Base-by-base conservation (phyloP, 345 rosid genomes). In the Eucalyptus camaldulensis region DNA sequence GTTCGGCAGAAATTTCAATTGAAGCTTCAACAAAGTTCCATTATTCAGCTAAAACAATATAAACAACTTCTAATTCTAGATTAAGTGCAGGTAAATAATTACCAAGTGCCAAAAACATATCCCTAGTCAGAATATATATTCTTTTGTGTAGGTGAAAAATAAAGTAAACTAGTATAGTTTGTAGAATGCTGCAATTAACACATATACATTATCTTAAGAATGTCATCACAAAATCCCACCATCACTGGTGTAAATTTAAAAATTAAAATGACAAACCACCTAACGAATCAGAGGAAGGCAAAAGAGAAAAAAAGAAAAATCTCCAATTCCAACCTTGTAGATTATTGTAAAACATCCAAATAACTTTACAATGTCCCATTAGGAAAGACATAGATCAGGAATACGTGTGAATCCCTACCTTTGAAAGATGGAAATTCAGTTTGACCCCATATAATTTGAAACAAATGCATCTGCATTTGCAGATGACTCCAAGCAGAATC, bases 381-480 rank as follows among this genome's bases (percentile, higher is more conserved):
- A 53, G 10, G 58, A 53, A 53, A 53, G 58, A 53, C 25, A 53
- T 19, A 53, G 58, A 53, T 53, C 58, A 19, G 5, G 58, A 53
- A 53, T 19, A 19, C 25, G 8, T 76, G 1, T 37, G 83, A 76
- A 91, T 12, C 88, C 89, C 49, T 96, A 96, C 99, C 98, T 98
- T 90, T 97, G 95, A 87, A 53, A 53, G 25, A 53, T 53, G 58
- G 5, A 95, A 86, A 94, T 90, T 86, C 98, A 98, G 88, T 90
- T 94, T 65, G 88, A 89, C 67, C 90, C 90, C 29, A 89, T 81
- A 67, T 85, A 85, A 93, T 92, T 92, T 50, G 96, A 94, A 86
- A 93, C 95, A 86, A 94, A 88, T 13, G 93, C 93, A 90, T 86
- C 90, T 62, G 92, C 31, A 92, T 86, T 88, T 90, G 91, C 94